Evolutionary conservation across 1,284 basidiomycete genomes (phyloP).

Genomic region (Tilletia horrida): DNA sequence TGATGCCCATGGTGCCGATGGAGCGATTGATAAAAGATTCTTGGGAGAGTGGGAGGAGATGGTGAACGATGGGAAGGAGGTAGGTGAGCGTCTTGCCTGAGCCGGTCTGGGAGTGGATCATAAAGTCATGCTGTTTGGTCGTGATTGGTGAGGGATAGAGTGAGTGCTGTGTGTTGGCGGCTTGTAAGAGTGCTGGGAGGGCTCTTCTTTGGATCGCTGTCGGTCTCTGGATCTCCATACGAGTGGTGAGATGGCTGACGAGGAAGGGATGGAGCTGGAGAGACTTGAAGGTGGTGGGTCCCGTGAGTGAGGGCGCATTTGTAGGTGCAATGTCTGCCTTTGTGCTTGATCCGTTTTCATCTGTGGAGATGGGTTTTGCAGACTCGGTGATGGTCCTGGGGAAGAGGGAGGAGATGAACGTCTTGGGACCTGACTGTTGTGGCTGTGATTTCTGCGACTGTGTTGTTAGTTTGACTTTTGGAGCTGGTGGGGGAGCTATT

Average conservation of each 20-base stretch:
- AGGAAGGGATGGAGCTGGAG: constrained; percentile 78
- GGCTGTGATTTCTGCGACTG: background rate
- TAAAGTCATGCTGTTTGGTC: constrained; percentile 67
- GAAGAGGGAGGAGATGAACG: constrained; percentile 30
- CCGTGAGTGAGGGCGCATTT: constrained; percentile 41
- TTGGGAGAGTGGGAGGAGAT: constrained; percentile 80
- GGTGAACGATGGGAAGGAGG: constrained; percentile 90
- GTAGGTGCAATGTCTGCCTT: constrained; percentile 34
- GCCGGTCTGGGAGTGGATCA: constrained; percentile 96
- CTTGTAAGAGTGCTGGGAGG: constrained; percentile 65
- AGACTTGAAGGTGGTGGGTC: constrained; percentile 57
- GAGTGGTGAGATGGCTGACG: constrained; percentile 67
- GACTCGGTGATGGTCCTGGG: constrained; percentile 17
- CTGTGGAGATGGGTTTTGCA: constrained; percentile 24
- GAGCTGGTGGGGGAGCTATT: background rate
- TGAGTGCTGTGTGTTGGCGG: constrained; percentile 58
- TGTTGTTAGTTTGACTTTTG: constrained; percentile 12
- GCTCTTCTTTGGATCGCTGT: constrained; percentile 85
- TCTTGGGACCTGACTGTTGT: constrained; percentile 16
- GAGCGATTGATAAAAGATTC: constrained; percentile 66
- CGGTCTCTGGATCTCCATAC: constrained; percentile 58
- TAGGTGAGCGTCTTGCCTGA: constrained; percentile 96
- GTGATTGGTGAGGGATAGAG: constrained; percentile 43
- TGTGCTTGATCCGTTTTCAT: constrained; percentile 20
- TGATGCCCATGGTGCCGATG: constrained; percentile 86